Evolutionary conservation across 352 stramenopile species (phyloP).

Genomic region (Thraustochytrium striatum): DNA sequence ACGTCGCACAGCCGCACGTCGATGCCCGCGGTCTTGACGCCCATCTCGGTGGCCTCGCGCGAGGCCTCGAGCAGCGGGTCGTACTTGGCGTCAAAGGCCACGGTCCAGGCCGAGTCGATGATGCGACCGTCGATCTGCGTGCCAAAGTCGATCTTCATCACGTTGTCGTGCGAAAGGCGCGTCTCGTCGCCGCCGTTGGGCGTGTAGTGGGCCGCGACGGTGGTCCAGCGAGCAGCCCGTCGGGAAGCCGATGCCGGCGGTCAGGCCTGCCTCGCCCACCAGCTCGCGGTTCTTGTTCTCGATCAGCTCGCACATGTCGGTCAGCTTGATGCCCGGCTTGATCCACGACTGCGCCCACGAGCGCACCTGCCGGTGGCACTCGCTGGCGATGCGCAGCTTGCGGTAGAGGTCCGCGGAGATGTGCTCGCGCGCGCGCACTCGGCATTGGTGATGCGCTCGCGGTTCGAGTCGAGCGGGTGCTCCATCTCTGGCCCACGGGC

Average conservation of each 20-base stretch:
- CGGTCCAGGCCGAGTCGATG: slow-evolving; percentile 95
- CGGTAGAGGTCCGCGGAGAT: slow-evolving; percentile 68
- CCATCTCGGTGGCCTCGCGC: slow-evolving; percentile 85
- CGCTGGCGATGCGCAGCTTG: slow-evolving; percentile 82
- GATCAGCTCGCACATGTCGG: slow-evolving; percentile 89
- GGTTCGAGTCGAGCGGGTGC: slow-evolving; percentile 85
- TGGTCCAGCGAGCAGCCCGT: slow-evolving; percentile 94
- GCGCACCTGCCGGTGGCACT: slow-evolving; percentile 89
- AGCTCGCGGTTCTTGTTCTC: slow-evolving; percentile 94
- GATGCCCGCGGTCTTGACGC: slow-evolving; percentile 84
- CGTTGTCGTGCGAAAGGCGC: slow-evolving; percentile 85
- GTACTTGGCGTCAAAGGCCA: slow-evolving; percentile 89
- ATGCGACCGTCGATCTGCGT: slow-evolving; percentile 91
- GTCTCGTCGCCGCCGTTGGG: slow-evolving; percentile 91
- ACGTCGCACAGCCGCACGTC: slow-evolving; percentile 91
- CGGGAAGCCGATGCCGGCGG: slow-evolving; percentile 82
- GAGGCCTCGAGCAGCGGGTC: slow-evolving; percentile 83
- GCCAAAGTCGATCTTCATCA: slow-evolving; percentile 98
- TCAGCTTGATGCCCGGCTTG: slow-evolving; percentile 90
- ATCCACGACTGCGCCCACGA: slow-evolving; percentile 90
- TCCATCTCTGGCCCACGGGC: slow-evolving; percentile 83
- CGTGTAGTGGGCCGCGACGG: slow-evolving; percentile 94
- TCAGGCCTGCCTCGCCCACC: slow-evolving; percentile 79
- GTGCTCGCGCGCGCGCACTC: slow-evolving; percentile 71
- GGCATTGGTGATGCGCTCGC: slow-evolving; percentile 67